phyloP scores from a whole-genome alignment of 768 basidiomycete genomes.

The Suillus brevipes region DNA sequence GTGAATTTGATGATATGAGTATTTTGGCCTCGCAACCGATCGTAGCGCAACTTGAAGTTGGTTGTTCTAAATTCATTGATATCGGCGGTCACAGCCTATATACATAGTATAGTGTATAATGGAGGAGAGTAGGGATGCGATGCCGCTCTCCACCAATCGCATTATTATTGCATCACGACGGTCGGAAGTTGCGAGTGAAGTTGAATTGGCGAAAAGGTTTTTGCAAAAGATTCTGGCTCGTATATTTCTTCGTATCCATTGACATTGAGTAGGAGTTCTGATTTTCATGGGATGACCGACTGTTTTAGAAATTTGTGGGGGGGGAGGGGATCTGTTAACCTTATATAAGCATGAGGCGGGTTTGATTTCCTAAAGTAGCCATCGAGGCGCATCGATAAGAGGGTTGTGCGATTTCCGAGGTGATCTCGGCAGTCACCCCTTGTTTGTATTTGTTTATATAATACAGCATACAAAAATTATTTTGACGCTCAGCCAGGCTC shows the following conservation, averaged over 20 bases:
- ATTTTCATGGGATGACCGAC: neutral
- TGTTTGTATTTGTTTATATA: neutral
- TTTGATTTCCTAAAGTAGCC: constrained; percentile 16
- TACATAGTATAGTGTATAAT: neutral
- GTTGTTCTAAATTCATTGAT: neutral
- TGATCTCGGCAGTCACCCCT: neutral
- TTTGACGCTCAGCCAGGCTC: neutral
- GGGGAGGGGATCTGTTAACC: constrained; percentile 5
- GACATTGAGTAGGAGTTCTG: no score
- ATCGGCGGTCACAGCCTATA: neutral
- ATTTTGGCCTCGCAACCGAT: constrained; percentile 2
- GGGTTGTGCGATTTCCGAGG: neutral
- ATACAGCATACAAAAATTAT: neutral
- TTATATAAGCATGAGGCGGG: constrained; percentile 9
- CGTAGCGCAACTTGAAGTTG: neutral
- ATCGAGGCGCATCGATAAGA: constrained; percentile 32
- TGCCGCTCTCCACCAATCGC: neutral
- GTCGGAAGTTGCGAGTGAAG: neutral
- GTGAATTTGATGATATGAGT: constrained; percentile 1
- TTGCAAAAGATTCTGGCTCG: neutral
- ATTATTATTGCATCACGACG: neutral
- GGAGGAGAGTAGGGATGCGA: no score
- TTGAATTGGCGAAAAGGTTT: neutral
- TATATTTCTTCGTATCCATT: no score
- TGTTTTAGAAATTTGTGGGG: constrained; percentile 4